Evolutionary conservation across 2,329 filamentous ascomycete genomes (phyloP), one percentile per base, ranked within the genome.

Genomic region (Diaporthe vexans): DNA sequence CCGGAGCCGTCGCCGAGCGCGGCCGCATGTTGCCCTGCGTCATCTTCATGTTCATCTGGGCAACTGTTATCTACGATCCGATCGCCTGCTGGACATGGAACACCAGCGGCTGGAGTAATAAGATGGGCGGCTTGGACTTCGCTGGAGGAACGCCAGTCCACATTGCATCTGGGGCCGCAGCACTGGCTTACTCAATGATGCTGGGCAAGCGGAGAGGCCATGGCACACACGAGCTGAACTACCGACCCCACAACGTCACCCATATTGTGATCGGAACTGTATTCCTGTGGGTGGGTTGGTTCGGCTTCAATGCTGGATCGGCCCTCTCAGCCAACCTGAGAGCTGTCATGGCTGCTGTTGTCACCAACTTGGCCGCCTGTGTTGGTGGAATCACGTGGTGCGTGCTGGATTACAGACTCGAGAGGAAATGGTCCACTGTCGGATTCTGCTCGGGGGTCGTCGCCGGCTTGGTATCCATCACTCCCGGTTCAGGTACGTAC

Each of bases 51-150:
- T 96, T 98, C 81, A 86, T 97, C 82, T 98, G 95, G 95, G 89
- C 93, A 1, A 98, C 95, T 7, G 81, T 97, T 74, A 93, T 98
- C 81, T 98, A 98, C 84, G 95, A 98, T 79, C 94, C 95, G 2
- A 95, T 98, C 81, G 95, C 95, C 59, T 97, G 95, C 88, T 98
- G 95, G 95, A 97, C 94, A 11, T 98, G 95, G 95, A 97, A 97
- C 82, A 84, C 93, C 0, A 86, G 86, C 43, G 95, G 95, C 29
- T 98, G 95, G 95, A 91, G 92, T 17, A 93, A 89, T 83, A 88
- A 90, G 77, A 89, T 97, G 85, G 95, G 95, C 61, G 94, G 94
- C 37, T 89, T 97, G 58, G 95, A 97, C 84, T 97, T 97, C 80
- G 95, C 95, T 29, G 95, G 95, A 76, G 95, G 95, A 79, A 97